These are phyloP conservation scores for Globisporangium splendens DNA, from an alignment of 352 stramenopile genomes.

Conservation along the genomic window DNA sequence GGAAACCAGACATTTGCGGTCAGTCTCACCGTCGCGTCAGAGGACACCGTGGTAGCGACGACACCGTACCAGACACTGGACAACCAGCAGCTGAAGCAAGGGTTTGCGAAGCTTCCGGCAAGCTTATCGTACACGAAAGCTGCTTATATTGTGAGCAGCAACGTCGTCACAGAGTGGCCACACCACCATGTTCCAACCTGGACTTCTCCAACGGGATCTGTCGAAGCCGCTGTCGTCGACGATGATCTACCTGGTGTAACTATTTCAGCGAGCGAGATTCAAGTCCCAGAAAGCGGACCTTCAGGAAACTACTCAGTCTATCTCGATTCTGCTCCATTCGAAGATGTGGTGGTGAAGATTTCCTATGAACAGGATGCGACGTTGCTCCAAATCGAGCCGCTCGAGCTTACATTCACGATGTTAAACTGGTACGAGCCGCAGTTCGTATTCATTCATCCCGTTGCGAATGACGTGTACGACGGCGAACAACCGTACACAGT, in stretches of 20 bases:
- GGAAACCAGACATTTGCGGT: constrained; percentile 47
- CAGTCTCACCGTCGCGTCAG: constrained; percentile 22
- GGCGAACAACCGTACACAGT: constrained; percentile 46
- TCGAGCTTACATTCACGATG: constrained; percentile 42
- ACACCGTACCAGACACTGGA: constrained; percentile 33
- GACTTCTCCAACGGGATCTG: constrained; percentile 28
- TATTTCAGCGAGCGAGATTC: constrained; percentile 33
- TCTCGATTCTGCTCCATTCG: constrained; percentile 57
- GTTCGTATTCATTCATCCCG: constrained; percentile 34
- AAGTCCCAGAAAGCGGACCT: constrained; percentile 39
- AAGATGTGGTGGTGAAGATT: constrained; percentile 45
- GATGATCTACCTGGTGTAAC: constrained; percentile 67
- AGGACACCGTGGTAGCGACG: constrained; percentile 19
- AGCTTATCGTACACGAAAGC: constrained; percentile 38
- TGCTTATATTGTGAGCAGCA: constrained; percentile 36
- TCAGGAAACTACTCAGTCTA: constrained; percentile 42
- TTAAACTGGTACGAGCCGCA: constrained; percentile 56
- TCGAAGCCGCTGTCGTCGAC: constrained; percentile 43
- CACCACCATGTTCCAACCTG: constrained; percentile 26
- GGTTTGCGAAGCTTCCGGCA: constrained; percentile 16
- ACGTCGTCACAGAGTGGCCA: constrained; percentile 31
- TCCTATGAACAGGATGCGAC: constrained; percentile 30
- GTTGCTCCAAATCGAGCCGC: constrained; percentile 36
- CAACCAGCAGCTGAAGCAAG: constrained; percentile 17
- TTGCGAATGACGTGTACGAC: constrained; percentile 49